Evolutionary conservation across 1,284 basidiomycete genomes (phyloP), one percentile per base, ranked within the genome.

Genomic region (Melampsora americana): DNA sequence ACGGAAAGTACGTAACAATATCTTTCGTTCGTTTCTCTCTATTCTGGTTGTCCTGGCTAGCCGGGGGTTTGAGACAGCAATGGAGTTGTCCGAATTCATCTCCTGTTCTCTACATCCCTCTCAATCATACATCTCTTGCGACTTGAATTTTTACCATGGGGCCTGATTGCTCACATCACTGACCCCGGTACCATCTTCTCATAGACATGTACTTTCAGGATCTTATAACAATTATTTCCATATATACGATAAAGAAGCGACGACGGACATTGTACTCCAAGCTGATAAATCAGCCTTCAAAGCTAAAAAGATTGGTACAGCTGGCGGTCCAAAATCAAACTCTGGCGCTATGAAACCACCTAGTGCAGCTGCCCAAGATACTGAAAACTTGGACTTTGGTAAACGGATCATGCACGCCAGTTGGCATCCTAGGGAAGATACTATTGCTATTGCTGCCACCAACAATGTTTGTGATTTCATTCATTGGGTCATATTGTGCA

Each of bases 171-270:
- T 16, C 12, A 67, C 39, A 9, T 42, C 44, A 50, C 23, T 67
- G 48, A 59, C 78, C 70, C 78, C 59, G 56, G 48, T 26, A 77
- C 26, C 69, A 61, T 77, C 77, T 60, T 66, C 77, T 66, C 30
- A 28, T 64, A 96, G 94, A 81, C 89, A 94, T 83, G 92, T 96
- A 78, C 86, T 97, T 80, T 98, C 96, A 18, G 96, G 96, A 67
- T 97, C 95, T 66, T 99, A 99, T 85, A 95, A 98, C 86, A 99
- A 99, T 85, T 98, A 97, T 86, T 96, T 99, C 90, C 93, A 95
- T 84, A 95, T 99, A 87, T 98, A 95, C 84, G 95, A 99, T 83
- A 89, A 90, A 79, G 93, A 97, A 78, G 90, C 90, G 59, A 85
- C 90, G 80, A 91, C 90, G 78, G 95, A 98, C 81, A 89, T 96